phyloP scores from a whole-genome alignment of 2,329 filamentous ascomycete species.

The Neonectria ditissima region DNA sequence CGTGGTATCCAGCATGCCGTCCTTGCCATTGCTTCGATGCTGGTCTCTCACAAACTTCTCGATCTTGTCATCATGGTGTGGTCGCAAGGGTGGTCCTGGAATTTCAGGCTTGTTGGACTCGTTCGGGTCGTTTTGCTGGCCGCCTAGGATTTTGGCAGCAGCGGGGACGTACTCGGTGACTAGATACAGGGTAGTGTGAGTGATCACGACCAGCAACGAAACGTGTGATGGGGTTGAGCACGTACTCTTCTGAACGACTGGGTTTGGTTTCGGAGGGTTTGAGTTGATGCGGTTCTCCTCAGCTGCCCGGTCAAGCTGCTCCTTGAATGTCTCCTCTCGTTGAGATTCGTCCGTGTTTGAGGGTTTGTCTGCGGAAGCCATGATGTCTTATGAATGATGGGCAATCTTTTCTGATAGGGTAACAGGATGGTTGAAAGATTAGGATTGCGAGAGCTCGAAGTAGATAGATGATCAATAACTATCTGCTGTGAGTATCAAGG shows the following conservation, averaged over 20 bases:
- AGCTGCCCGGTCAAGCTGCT: conserved; percentile 58
- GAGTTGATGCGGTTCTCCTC: conserved; percentile 47
- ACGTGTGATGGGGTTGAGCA: background rate
- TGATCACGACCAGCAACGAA: background rate
- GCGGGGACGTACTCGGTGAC: conserved; percentile 59
- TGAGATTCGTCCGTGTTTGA: conserved; percentile 21
- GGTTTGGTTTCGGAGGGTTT: conserved; percentile 46
- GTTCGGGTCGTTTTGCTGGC: conserved; percentile 44
- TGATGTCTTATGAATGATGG: conserved; percentile 2
- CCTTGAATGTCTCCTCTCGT: conserved; percentile 54
- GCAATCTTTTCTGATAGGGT: background rate
- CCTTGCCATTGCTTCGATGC: conserved; percentile 58
- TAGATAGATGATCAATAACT: background rate
- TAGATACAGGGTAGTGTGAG: conserved; percentile 34
- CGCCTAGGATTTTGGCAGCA: conserved; percentile 56
- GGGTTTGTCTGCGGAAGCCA: conserved; percentile 32
- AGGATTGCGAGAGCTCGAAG: conserved; percentile 4
- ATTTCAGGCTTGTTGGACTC: conserved; percentile 36
- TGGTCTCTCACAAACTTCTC: conserved; percentile 66
- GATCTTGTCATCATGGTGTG: conserved; percentile 61
- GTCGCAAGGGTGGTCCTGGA: conserved; percentile 56
- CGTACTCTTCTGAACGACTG: conserved; percentile 59
- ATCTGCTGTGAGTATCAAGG: background rate
- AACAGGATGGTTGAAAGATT: background rate
- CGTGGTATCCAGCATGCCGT: conserved; percentile 31